A percentile compares a stretch with the other conserved stretches of the same genome.
phyloP scores from a whole-genome alignment of 306 rosid species.

The Hylodesmum podocarpum region DNA sequence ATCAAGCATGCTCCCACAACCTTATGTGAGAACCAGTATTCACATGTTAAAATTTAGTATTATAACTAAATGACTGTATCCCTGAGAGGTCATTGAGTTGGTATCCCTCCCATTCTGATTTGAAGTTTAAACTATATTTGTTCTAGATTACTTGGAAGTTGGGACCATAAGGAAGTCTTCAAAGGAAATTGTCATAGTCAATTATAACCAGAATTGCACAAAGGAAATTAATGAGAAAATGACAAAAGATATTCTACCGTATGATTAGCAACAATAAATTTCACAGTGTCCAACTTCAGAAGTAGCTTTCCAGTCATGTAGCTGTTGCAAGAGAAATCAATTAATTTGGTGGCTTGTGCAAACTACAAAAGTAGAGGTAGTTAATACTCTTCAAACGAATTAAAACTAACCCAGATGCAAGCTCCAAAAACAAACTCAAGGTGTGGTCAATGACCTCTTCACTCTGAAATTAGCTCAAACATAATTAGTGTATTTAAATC shows the following conservation, averaged over 20 bases:
- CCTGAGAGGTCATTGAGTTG: not conserved
- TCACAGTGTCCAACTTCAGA: conserved; percentile 90
- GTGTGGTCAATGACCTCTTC: conserved; percentile 98
- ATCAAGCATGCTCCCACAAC: not conserved
- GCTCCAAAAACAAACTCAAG: conserved; percentile 91
- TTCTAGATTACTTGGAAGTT: not conserved
- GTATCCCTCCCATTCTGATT: conserved; percentile 1
- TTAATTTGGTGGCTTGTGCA: not conserved
- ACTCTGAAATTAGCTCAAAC: conserved; percentile 57
- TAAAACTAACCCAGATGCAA: conserved; percentile 91
- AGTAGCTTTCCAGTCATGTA: conserved; percentile 98
- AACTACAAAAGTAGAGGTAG: conserved; percentile 26
- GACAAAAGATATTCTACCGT: conserved; percentile 52
- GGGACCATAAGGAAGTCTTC: not conserved
- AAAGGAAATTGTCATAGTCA: not conserved
- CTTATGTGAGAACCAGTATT: not conserved
- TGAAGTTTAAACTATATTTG: not conserved
- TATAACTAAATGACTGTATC: not conserved
- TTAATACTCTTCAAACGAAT: conserved; percentile 20
- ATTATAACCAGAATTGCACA: not conserved
- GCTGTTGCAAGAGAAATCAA: conserved; percentile 43
- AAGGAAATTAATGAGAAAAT: not conserved
- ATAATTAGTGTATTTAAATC: conserved; percentile 14
- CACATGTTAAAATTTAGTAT: not conserved
- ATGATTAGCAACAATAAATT: conserved; percentile 91